Conservation (phyloP, 345 rosid species). For the Erodium maritimum region DNA sequence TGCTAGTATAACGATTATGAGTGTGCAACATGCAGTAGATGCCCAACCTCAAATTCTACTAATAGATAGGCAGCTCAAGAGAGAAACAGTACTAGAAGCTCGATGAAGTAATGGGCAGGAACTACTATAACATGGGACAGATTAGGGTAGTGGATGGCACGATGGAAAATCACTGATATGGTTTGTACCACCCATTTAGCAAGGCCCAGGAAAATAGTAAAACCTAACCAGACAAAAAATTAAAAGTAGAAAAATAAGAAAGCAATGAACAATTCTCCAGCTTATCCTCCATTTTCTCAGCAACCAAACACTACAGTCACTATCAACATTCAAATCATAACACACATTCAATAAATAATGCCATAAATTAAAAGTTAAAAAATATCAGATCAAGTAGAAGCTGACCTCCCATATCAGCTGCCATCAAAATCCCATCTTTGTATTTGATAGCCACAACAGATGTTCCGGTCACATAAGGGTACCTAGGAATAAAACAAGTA, state of each 20-base stretch:
- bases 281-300: background rate
- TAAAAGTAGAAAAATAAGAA: background rate
- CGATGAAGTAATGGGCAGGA: too few species aligned
- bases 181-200: too few species aligned
- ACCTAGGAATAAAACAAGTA: slow-evolving; percentile 22
- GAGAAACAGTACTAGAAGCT: too few species aligned
- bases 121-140: too few species aligned
- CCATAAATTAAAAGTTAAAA: too few species aligned
- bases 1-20: background rate
- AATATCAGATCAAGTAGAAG: background rate
- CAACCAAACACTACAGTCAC: background rate
- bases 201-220: too few species aligned
- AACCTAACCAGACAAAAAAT: background rate
- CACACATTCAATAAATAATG: too few species aligned
- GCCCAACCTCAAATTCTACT: too few species aligned
- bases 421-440: slow-evolving; percentile 92
- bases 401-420: slow-evolving; percentile 95
- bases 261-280: background rate
- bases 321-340: background rate
- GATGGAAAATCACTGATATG: too few species aligned
- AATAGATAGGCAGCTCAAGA: too few species aligned
- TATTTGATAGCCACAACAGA: slow-evolving; percentile 88
- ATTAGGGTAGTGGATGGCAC: too few species aligned
- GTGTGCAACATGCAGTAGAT: too few species aligned
- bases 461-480: slow-evolving; percentile 92